Evolutionary conservation across 2,329 filamentous ascomycete genomes (phyloP).

Genomic region (Colletotrichum destructivum): DNA sequence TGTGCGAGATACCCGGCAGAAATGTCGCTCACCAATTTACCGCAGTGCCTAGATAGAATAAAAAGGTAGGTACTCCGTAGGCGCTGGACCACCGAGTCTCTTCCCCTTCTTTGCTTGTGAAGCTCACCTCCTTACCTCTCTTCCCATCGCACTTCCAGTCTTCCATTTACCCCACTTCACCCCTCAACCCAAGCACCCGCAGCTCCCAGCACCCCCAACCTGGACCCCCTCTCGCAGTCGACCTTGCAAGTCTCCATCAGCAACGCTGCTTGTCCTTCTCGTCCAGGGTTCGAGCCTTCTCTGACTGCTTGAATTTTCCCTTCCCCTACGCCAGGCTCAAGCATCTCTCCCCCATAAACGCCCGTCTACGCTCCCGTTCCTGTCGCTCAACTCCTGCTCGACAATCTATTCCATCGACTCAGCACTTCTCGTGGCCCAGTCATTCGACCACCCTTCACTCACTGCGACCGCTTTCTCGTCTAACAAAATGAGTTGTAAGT

Average conservation of each 20-base stretch:
- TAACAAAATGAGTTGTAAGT: slow-evolving; percentile 59
- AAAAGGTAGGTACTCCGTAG: neutral
- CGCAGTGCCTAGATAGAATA: neutral
- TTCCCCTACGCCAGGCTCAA: slow-evolving; percentile 29
- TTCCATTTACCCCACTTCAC: slow-evolving; percentile 40
- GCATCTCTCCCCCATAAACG: slow-evolving; percentile 23
- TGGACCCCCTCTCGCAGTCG: slow-evolving; percentile 28
- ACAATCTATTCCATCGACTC: slow-evolving; percentile 23
- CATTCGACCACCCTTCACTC: neutral
- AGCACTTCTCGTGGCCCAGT: neutral
- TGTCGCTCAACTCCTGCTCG: slow-evolving; percentile 30
- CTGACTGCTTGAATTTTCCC: slow-evolving; percentile 30
- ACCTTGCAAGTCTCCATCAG: slow-evolving; percentile 39
- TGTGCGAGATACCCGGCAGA: neutral
- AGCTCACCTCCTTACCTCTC: slow-evolving; percentile 22
- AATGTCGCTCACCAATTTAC: neutral
- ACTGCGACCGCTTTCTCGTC: slow-evolving; percentile 7
- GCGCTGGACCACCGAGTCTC: slow-evolving; percentile 7
- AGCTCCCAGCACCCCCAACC: slow-evolving; percentile 29
- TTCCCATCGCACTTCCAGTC: slow-evolving; percentile 17
- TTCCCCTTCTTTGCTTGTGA: slow-evolving; percentile 33
- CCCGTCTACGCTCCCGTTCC: slow-evolving; percentile 29
- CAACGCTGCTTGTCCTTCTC: slow-evolving; percentile 34
- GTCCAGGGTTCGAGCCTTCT: slow-evolving; percentile 39
- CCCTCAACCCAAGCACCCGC: slow-evolving; percentile 32